Evolutionary conservation across 2,329 filamentous ascomycete genomes (phyloP).

Genomic region (Xylariaceae sp.): DNA sequence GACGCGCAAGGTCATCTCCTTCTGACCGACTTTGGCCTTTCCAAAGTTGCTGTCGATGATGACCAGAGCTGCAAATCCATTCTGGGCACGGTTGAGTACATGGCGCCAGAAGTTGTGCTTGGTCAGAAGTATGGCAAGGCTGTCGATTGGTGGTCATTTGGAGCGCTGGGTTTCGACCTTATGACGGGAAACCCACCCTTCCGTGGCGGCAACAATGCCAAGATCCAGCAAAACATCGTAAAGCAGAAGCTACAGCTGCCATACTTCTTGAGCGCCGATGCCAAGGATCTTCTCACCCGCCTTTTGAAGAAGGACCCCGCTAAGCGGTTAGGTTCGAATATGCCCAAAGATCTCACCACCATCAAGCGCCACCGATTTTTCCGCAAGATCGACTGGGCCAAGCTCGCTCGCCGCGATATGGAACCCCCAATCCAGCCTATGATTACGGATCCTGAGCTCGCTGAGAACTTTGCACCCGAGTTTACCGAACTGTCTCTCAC

Average conservation of each 20-base stretch:
- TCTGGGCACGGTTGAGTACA: constrained; percentile 94
- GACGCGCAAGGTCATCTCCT: constrained; percentile 89
- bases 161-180: constrained; percentile 85
- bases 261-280: constrained; percentile 86
- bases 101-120: constrained; percentile 92
- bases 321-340: constrained; percentile 83
- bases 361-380: constrained; percentile 97
- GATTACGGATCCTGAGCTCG: constrained; percentile 91
- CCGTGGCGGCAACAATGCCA: constrained; percentile 83
- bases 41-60: constrained; percentile 82
- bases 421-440: constrained; percentile 87
- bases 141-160: constrained; percentile 98
- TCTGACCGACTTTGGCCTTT: constrained; percentile 93
- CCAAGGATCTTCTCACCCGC: constrained; percentile 88
- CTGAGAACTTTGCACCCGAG: constrained; percentile 92
- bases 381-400: constrained; percentile 92
- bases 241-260: constrained; percentile 86
- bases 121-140: constrained; percentile 88
- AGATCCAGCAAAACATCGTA: constrained; percentile 93
- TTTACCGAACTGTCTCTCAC: constrained; percentile 85
- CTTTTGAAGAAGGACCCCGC: constrained; percentile 87
- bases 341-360: constrained; percentile 78
- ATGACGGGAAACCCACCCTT: constrained; percentile 92
- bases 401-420: constrained; percentile 74
- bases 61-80: constrained; percentile 74